phyloP scores from a whole-genome alignment of 2,329 filamentous ascomycete genomes.

The Fusarium gaditjirri region DNA sequence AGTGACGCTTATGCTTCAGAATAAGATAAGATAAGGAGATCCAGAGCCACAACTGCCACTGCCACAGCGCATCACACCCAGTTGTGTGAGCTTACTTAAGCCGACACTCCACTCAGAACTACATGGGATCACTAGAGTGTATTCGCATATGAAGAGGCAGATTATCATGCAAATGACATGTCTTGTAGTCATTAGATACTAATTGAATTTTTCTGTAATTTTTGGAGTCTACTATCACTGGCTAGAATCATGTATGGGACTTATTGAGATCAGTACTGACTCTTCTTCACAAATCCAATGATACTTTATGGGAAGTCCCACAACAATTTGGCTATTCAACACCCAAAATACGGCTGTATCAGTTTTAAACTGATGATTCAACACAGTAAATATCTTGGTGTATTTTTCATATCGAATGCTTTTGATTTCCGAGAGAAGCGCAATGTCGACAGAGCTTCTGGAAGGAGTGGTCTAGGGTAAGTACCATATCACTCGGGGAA shows the following conservation, averaged over 20 bases:
- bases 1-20: constrained; percentile 7
- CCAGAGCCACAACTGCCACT: not conserved
- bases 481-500: too few species aligned
- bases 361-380: rapidly evolving
- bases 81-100: not conserved
- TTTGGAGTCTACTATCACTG: rapidly evolving
- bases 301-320: rapidly evolving
- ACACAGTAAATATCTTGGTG: rapidly evolving
- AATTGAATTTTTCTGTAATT: rapidly evolving
- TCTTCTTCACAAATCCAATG: rapidly evolving
- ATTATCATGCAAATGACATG: too few species aligned
- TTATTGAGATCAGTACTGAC: not conserved
- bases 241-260: too few species aligned
- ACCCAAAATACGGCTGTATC: not conserved
- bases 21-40: constrained; percentile 2
- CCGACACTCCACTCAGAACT: not conserved
- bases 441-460: too few species aligned
- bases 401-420: too few species aligned
- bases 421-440: not conserved
- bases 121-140: not conserved
- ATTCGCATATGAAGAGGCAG: not conserved
- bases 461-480: not conserved
- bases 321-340: too few species aligned
- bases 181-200: rapidly evolving
- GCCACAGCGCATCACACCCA: not conserved